phyloP scores from a whole-genome alignment of 345 rosid species.

The Hibiscus syriacus region DNA sequence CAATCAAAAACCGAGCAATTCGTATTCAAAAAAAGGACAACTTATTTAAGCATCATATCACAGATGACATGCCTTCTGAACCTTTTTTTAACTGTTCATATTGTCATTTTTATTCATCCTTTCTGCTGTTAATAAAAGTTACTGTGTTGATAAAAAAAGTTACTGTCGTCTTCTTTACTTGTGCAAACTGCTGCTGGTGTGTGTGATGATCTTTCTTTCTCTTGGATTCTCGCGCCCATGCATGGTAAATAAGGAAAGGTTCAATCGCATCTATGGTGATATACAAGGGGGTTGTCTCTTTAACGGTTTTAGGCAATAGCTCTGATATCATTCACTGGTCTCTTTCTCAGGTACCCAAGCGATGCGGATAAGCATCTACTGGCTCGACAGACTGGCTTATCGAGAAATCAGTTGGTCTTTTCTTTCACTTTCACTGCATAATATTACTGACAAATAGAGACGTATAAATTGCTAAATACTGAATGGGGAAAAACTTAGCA shows the following conservation, averaged over 20 bases:
- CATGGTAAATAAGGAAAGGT: conserved; percentile 17
- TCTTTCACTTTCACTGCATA: too few relatives aligned
- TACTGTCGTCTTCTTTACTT: conserved; percentile 27
- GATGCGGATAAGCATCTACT: conserved; percentile 99
- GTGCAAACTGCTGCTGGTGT: conserved; percentile 12
- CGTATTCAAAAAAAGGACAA: conserved; percentile 1
- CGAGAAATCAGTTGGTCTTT: conserved; percentile 76
- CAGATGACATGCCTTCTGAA: background rate
- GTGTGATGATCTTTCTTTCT: conserved; percentile 6
- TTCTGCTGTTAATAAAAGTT: conserved; percentile 4
- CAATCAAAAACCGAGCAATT: background rate
- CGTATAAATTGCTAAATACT: too few relatives aligned
- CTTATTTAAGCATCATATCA: conserved; percentile 14
- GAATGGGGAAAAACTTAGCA: conserved; percentile 13
- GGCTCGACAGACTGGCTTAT: conserved; percentile 98
- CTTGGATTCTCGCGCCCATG: conserved; percentile 54
- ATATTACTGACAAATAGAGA: too few relatives aligned
- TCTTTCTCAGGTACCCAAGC: conserved; percentile 98
- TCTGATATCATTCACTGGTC: conserved; percentile 79
- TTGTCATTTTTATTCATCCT: background rate
- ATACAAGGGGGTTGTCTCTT: conserved; percentile 12
- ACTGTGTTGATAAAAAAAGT: too few relatives aligned
- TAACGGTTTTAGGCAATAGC: conserved; percentile 21
- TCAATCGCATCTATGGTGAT: background rate
- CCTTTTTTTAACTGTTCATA: background rate